Evolutionary conservation across 805 yeast species (phyloP), one percentile per base, ranked within the genome.

Genomic region (Helenozyma baotianmanensis): DNA sequence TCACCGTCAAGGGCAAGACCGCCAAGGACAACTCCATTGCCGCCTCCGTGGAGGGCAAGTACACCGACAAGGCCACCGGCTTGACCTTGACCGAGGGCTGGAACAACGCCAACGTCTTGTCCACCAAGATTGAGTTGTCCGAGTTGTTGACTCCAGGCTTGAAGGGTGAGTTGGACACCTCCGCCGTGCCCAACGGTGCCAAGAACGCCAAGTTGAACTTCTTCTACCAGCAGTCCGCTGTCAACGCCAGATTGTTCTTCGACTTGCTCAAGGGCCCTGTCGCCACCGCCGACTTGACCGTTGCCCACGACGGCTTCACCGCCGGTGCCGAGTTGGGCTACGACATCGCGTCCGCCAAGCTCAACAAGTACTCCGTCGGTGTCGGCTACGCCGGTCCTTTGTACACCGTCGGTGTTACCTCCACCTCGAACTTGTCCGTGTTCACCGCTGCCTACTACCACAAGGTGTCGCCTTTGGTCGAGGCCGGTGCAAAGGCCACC

Each of bases 321-420:
- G 90, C 90, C 53, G 98, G 98, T 70, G 95, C 89, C 51, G 95
- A 92, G 72, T 79, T 90, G 60, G 92, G 95, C 54, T 92, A 92
- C 76, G 97, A 92, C 72, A 86, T 92, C 60, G 74, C 85, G 53
- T 76, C 84, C 50, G 97, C 96, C 58, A 76, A 86, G 66, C 81
- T 92, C 61, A 84, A 95, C 68, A 85, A 85, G 68, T 88, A 88
- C 79, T 80, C 96, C 40, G 82, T 89, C 43, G 95, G 94, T 53
- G 72, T 85, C 53, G 97, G 97, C 60, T 92, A 87, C 83, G 72
- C 84, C 59, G 86, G 85, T 58, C 83, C 89, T 49, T 74, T 79
- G 54, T 90, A 88, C 79, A 74, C 94, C 43, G 77, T 87, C 41
- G 85, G 95, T 45, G 78, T 88, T 48, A 73, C 86, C 47, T 87